A percentile compares a stretch with the other conserved stretches of the same genome.
phyloP scores from a whole-genome alignment of 208 protist genomes.

The Leishmania turanica region DNA sequence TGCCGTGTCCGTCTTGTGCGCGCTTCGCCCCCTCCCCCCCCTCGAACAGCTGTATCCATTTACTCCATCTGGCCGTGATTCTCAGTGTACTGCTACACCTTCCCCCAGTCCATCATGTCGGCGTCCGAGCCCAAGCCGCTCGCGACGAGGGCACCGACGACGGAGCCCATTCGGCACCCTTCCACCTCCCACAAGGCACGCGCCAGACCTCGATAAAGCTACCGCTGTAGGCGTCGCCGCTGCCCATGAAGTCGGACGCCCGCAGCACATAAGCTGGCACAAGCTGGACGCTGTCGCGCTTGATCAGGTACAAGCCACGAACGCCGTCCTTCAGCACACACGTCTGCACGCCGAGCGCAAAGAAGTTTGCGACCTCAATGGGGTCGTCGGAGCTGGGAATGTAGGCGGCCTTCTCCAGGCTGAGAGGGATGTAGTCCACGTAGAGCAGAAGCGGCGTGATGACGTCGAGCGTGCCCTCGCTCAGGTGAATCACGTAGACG shows the following conservation, averaged over 20 bases:
- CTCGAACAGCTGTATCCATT: not conserved
- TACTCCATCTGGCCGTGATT: slow-evolving; percentile 14
- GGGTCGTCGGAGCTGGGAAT: slow-evolving; percentile 10
- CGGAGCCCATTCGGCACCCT: slow-evolving; percentile 22
- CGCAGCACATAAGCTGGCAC: slow-evolving; percentile 24
- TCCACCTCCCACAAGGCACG: slow-evolving; percentile 20
- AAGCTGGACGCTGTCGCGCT: slow-evolving; percentile 26
- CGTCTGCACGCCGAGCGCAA: slow-evolving; percentile 14
- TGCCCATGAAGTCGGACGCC: slow-evolving; percentile 28
- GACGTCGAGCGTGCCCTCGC: slow-evolving; percentile 18
- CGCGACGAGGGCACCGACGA: slow-evolving; percentile 22
- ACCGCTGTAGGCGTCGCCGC: slow-evolving; percentile 27
- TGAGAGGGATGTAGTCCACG: slow-evolving; percentile 36
- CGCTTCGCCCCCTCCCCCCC: not conserved
- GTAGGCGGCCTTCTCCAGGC: slow-evolving; percentile 20
- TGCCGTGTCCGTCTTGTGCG: not conserved
- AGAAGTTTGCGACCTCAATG: slow-evolving; percentile 21
- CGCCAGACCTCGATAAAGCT: slow-evolving; percentile 27
- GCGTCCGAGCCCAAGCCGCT: slow-evolving; percentile 34
- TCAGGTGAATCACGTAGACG: slow-evolving; percentile 34
- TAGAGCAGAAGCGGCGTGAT: slow-evolving; percentile 23
- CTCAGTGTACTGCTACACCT: not conserved
- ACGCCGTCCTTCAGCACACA: slow-evolving; percentile 28
- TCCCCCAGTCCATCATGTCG: slow-evolving; percentile 26
- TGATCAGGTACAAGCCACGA: slow-evolving; percentile 20